These are phyloP conservation scores for Hanseniaspora clermontiae DNA, from an alignment of 805 yeast species.

Conservation along the genomic window DNA sequence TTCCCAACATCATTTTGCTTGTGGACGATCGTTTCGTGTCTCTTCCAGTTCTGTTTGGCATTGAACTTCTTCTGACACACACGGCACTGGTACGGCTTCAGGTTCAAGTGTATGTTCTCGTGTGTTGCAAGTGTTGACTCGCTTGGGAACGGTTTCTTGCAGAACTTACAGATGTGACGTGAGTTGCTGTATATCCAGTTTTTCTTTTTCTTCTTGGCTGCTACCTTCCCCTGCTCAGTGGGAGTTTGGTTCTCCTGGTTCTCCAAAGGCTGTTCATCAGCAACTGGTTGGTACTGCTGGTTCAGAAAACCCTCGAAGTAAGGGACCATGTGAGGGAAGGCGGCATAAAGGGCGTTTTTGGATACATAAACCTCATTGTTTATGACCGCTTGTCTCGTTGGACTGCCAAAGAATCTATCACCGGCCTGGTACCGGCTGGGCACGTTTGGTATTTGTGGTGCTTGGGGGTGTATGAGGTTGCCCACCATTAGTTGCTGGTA, in stretches of 20 bases:
- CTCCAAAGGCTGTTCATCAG: background rate
- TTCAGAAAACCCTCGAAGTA: background rate
- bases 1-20: background rate
- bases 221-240: background rate
- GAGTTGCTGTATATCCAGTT: background rate
- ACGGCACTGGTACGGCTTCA: constrained; percentile 72
- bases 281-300: background rate
- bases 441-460: too few relatives aligned
- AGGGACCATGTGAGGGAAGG: background rate
- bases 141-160: background rate
- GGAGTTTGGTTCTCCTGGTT: background rate
- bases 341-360: background rate
- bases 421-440: too few relatives aligned
- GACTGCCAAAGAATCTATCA: background rate
- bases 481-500: background rate
- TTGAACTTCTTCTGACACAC: constrained; percentile 55
- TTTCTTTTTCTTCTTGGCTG: background rate
- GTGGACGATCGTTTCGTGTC: constrained; percentile 19
- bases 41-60: constrained; percentile 25
- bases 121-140: constrained; percentile 52
- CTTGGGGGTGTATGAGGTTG: background rate
- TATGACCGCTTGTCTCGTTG: background rate
- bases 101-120: constrained; percentile 71
- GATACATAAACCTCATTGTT: background rate
- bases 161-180: background rate